phyloP scores from a whole-genome alignment of 139 green algal species.

The Volvox reticuliferus region DNA sequence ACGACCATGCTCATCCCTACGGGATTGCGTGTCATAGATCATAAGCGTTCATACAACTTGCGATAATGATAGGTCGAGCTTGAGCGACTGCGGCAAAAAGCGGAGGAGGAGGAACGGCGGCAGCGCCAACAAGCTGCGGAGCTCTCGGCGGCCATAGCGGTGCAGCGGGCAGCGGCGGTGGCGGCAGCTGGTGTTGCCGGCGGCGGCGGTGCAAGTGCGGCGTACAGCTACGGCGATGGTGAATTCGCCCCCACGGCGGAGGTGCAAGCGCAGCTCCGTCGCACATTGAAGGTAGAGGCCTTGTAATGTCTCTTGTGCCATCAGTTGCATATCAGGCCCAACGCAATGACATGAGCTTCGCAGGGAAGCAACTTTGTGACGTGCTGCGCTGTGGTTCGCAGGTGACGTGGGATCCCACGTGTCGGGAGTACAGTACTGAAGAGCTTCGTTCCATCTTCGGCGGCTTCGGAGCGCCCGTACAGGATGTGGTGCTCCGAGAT shows the following conservation, averaged over 20 bases:
- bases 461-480: slow-evolving; percentile 15
- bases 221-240: background rate
- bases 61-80: slow-evolving; percentile 64
- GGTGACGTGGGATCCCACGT: slow-evolving; percentile 56
- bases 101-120: slow-evolving; percentile 53
- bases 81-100: slow-evolving; percentile 66
- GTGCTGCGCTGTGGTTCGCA: background rate
- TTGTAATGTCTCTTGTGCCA: no score
- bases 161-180: slow-evolving; percentile 26
- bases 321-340: no score
- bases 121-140: slow-evolving; percentile 41
- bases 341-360: no score
- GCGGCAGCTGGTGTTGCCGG: background rate
- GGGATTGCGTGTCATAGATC: no score
- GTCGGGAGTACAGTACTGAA: slow-evolving; percentile 49
- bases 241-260: background rate
- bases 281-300: slow-evolving; percentile 48
- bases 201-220: background rate
- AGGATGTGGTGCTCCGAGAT: slow-evolving; percentile 35
- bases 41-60: no score
- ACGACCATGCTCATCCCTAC: no score
- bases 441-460: slow-evolving; percentile 50
- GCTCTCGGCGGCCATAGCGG: slow-evolving; percentile 35
- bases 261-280: slow-evolving; percentile 43
- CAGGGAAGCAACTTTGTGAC: no score